Evolutionary conservation across 495 filamentous ascomycete species (phyloP), one percentile per base, ranked within the genome.

Genomic region (Penicillium goetzii): DNA sequence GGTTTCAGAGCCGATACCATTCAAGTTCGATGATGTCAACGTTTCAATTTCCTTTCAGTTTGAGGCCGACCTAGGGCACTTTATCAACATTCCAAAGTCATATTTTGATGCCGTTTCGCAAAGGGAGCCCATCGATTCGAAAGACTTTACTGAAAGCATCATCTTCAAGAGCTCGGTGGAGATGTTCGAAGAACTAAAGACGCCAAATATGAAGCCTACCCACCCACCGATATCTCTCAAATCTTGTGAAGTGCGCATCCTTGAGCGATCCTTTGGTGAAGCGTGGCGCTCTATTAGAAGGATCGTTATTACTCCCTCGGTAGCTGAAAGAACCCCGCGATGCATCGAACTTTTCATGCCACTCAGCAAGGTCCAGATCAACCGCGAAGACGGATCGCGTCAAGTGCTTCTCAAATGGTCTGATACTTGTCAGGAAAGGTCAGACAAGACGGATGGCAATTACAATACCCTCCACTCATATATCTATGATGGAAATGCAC

Each of bases 331-430:
- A 43, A 43, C 6, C n/a, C 41, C 41, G 17, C 41, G n/a, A n/a
- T 43, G 41, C n/a, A 43, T 43, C n/a, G 41, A 43, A 43, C 21
- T 43, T n/a, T 43, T 43, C 41, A 43, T 43, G 41, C n/a, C 41
- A n/a, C 41, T 21, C 41, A 43, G 41, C 41, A 43, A 43, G 6
- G 41, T 43, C 4, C 40, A 43, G 41, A 21, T 43, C 41, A 43
- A 15, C 6, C 41, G 41, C 7, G 41, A 43, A 9, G 6, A 3
- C 8, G 6, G 7, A 43, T 21, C 41, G 1, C 41, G 41, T 10
- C n/a, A 43, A 43, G n/a, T 43, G 3, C 17, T 43, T 43, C 41
- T 43, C 7, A 43, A 43, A 21, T 43, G 41, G 41, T 43, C 41
- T 0, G 41, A 43, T 43, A 43, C 41, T 9, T 43, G 41, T 11